Evolutionary conservation across 371 early-diverging fungal genomes (phyloP), one percentile per base, ranked within the genome.

Genomic region (Neoconidiobolus thromboides): DNA sequence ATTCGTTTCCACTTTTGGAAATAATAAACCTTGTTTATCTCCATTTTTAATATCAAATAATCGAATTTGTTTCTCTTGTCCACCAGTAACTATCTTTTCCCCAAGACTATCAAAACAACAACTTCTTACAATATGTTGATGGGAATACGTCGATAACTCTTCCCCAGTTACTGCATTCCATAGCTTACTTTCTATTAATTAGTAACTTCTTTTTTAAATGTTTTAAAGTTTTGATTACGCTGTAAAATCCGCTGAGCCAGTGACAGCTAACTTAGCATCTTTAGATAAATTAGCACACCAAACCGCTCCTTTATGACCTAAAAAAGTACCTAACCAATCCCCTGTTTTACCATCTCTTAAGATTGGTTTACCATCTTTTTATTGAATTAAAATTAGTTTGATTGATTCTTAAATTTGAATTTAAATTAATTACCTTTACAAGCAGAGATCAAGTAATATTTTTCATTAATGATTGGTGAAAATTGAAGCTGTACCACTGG

Each of bases 271-370:
- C 41, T 76, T 69, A 3, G 89, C 81, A 64, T 84, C 83, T 15
- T 73, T 70, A 9, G 79, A 80, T 50, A 91, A 71, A 53, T 82
- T 76, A n/a, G 91, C 86, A 63, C 82, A 81, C 91, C 91, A 88
- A 0, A 91, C 89, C 2, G 89, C 89, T 43, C 89, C 89, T 69
- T 91, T 88, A 67, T 91, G 91, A 12, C 89, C 89, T 62, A 78
- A 63, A 62, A 89, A 88, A 5, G 86, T 86, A 2, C 91, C 91
- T 59, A 89, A 82, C 89, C 89, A 91, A 67, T 91, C 89, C 47
- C 91, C 91, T 0, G 91, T 91, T 41, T 76, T 72, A 12, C 91
- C 91, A 61, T 86, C 82, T 60, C 89, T 75, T 56, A 91, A 69
- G 75, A 88, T 88, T 1, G 91, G 89, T 63, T 84, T 85, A 42